These are phyloP conservation scores for Colletotrichum neosansevieriae DNA, from an alignment of 2,329 filamentous ascomycete genomes.

Conservation along the genomic window DNA sequence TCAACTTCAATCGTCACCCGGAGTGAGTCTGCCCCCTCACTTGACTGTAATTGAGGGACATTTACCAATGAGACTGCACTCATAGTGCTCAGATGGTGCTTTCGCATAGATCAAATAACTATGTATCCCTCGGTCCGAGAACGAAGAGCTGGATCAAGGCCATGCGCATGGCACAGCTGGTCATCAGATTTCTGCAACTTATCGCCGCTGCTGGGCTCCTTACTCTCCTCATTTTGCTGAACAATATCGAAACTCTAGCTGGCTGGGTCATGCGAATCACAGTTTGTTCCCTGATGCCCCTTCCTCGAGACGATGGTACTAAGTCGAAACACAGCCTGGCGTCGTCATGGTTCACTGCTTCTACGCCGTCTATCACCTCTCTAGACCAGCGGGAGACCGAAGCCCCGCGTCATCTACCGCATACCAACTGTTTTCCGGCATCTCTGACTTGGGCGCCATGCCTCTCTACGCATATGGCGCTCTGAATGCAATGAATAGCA, in stretches of 20 bases:
- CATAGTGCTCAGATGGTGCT: slow-evolving; percentile 72
- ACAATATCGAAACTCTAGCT: slow-evolving; percentile 71
- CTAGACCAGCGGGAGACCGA: slow-evolving; percentile 75
- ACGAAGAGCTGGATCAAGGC: slow-evolving; percentile 79
- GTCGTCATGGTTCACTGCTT: slow-evolving; percentile 77
- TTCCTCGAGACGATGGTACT: slow-evolving; percentile 25
- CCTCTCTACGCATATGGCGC: slow-evolving; percentile 69
- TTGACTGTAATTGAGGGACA: not conserved
- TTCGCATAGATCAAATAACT: slow-evolving; percentile 70
- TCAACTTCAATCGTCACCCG: slow-evolving; percentile 88
- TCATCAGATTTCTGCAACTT: slow-evolving; percentile 74
- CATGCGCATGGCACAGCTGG: slow-evolving; percentile 76
- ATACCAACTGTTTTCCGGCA: slow-evolving; percentile 86
- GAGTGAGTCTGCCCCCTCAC: slow-evolving; percentile 69
- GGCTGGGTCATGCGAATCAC: slow-evolving; percentile 83
- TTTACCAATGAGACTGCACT: slow-evolving; percentile 9
- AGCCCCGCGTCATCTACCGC: slow-evolving; percentile 85
- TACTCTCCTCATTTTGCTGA: slow-evolving; percentile 82
- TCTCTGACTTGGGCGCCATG: slow-evolving; percentile 73
- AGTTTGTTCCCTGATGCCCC: slow-evolving; percentile 62
- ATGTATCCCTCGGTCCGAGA: slow-evolving; percentile 74
- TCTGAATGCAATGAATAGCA: slow-evolving; percentile 58
- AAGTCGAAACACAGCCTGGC: slow-evolving; percentile 70
- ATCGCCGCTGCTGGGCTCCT: slow-evolving; percentile 78
- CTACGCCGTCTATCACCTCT: slow-evolving; percentile 86